Base-by-base conservation (phyloP, 1,139 yeast species). In the Kodamaea sp. region DNA sequence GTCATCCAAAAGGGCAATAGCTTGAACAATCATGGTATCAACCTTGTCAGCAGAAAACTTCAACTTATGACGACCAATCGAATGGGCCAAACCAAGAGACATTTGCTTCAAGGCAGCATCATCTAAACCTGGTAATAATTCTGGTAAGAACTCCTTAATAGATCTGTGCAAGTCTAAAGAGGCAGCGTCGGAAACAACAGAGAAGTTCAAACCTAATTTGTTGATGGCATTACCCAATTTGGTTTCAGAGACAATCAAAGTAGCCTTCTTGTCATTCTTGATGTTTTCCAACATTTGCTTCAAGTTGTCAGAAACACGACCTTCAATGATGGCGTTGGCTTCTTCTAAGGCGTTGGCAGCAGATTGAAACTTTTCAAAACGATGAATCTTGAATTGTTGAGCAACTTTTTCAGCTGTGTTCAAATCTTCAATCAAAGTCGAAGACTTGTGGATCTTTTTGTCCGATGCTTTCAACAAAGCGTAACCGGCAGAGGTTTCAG, bases 401-500 rank as follows among this genome's bases (percentile, higher is more conserved):
- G 78, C 67, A 46, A 92, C 96, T 64, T 86, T 84, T 51, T 85
- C 95, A 41, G 95, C 84, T 38, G 86, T 68, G 66, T 87, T 76
- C 58, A 89, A 77, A 62, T 90, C 97, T 50, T 83, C 78, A 52
- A 86, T 68, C 55, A 89, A 70, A 44, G 80, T 63, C 38, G 85
- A 65, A 26, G 95, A 84, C 73, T 90, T 89, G 78, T 90, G 83
- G 60, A 92, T 84, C 78, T 92, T 92, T 76, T 92, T 92, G 75
- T 92, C 97, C 50, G 96, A 83, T 44, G 97, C 96, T 73, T 92
- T 92, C 60, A 92, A 79, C 62, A 92, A 78, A 63, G 97, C 97
- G 64, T 92, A 92, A 62, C 98, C 98, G 42, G 98, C 98, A 50
- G 97, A 87, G 49, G 97, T 92, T 75, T 92, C 98, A 47, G 97